These are phyloP conservation scores for Leccinum variicolor DNA, from an alignment of 768 basidiomycete species.

Conservation along the genomic window DNA sequence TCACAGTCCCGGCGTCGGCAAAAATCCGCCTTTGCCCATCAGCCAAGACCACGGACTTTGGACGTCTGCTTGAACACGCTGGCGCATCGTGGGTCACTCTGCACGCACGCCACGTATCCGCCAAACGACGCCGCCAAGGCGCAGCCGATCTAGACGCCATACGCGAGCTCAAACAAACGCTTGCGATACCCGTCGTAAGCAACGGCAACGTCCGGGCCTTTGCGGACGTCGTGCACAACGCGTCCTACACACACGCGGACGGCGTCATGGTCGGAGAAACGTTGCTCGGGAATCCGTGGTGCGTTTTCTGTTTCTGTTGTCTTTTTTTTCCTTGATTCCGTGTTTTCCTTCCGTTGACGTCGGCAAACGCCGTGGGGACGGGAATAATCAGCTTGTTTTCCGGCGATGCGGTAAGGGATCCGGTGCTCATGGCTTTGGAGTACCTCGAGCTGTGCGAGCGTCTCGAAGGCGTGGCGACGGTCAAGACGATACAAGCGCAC, in stretches of 20 bases:
- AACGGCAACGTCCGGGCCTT: slow-evolving; percentile 74
- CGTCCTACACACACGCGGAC: slow-evolving; percentile 56
- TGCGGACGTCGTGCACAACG: slow-evolving; percentile 54
- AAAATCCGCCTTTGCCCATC: slow-evolving; percentile 62
- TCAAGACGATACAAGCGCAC: slow-evolving; percentile 57
- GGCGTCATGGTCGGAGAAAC: slow-evolving; percentile 82
- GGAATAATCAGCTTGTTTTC: slow-evolving; percentile 50
- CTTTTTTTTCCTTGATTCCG: not conserved
- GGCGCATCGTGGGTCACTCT: slow-evolving; percentile 71
- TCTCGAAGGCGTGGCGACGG: slow-evolving; percentile 47
- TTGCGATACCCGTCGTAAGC: slow-evolving; percentile 62
- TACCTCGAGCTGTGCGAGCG: slow-evolving; percentile 60
- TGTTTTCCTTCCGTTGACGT: not conserved
- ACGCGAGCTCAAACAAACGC: slow-evolving; percentile 47
- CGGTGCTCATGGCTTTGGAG: slow-evolving; percentile 63
- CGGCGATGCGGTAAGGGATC: slow-evolving; percentile 48
- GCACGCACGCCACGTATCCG: slow-evolving; percentile 71
- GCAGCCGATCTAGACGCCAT: slow-evolving; percentile 65
- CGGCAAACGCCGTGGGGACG: not conserved
- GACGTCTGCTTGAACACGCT: slow-evolving; percentile 54
- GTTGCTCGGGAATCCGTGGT: slow-evolving; percentile 76
- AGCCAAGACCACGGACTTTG: slow-evolving; percentile 52
- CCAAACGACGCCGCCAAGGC: slow-evolving; percentile 67
- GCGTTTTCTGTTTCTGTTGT: slow-evolving; percentile 12
- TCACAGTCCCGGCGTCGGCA: slow-evolving; percentile 60